Percentiles rank a stretch among this genome's conserved stretches.
Evolutionary conservation across 176 grass and related monocot genomes (phyloP).

Genomic region (Bonia amplexicaulis): DNA sequence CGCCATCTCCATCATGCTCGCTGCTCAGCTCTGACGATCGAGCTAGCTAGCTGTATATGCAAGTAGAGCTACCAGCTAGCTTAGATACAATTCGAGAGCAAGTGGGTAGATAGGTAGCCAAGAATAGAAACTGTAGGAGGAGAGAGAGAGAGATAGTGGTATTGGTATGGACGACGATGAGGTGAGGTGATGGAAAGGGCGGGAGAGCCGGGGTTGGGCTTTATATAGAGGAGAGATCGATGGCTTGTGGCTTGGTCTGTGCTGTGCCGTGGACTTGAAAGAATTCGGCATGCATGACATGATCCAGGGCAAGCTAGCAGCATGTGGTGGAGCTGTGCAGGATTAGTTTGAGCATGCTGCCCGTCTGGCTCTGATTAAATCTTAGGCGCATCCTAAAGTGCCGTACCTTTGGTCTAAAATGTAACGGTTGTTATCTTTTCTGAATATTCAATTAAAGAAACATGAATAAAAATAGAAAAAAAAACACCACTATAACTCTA

Average conservation of each 20-base stretch:
- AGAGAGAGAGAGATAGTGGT: background rate
- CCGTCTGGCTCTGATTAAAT: background rate
- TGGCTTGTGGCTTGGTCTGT: background rate
- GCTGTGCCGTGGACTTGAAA: slow-evolving; percentile 17
- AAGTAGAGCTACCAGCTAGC: background rate
- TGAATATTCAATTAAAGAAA: too few relatives aligned
- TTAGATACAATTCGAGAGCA: background rate
- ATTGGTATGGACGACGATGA: background rate
- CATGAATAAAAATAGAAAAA: too few relatives aligned
- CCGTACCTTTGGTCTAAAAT: too few relatives aligned
- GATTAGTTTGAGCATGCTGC: slow-evolving; percentile 31
- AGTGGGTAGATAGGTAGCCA: background rate
- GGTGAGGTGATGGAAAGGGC: slow-evolving; percentile 39
- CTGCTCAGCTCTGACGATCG: background rate
- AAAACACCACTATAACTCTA: too few relatives aligned
- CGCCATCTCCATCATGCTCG: background rate
- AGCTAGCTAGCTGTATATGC: background rate
- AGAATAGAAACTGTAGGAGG: background rate
- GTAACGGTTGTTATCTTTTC: too few relatives aligned
- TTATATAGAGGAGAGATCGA: slow-evolving; percentile 39
- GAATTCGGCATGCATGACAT: background rate
- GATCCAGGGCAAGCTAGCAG: background rate
- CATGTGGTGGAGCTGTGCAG: slow-evolving; percentile 33
- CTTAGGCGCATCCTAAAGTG: too few relatives aligned
- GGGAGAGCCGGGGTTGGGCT: slow-evolving; percentile 36